Conservation (phyloP, 345 rosid genomes). For the Arabis alpina region DNA sequence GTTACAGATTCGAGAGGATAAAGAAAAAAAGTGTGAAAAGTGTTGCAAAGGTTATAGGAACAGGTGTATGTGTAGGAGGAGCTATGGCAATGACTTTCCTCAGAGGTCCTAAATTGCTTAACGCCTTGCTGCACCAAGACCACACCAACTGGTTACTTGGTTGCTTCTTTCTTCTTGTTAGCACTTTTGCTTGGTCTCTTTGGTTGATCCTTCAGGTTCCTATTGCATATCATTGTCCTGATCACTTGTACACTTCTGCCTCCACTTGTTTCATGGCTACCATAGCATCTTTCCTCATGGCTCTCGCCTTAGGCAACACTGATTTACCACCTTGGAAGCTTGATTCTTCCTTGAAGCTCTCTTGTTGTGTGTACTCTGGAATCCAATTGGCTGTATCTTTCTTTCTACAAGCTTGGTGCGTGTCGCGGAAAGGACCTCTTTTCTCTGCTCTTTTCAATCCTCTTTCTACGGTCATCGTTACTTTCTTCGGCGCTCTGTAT, state of each 20-base stretch:
- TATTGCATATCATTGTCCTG: constrained; percentile 50
- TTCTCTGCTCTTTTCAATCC: constrained; percentile 51
- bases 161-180: constrained; percentile 50
- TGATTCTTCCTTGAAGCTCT: constrained; percentile 48
- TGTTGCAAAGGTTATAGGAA: constrained; percentile 67
- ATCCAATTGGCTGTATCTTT: constrained; percentile 49
- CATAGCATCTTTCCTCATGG: constrained; percentile 47
- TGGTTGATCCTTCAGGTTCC: constrained; percentile 75
- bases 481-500: constrained; percentile 56
- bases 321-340: constrained; percentile 44
- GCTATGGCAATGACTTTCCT: constrained; percentile 67
- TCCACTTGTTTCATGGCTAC: constrained; percentile 63
- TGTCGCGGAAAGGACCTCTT: constrained; percentile 62
- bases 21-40: constrained; percentile 58
- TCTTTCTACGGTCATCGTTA: constrained; percentile 51
- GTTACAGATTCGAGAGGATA: constrained; percentile 61
- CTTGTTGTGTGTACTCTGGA: constrained; percentile 52
- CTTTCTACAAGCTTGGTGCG: constrained; percentile 74
- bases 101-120: constrained; percentile 45
- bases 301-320: constrained; percentile 41
- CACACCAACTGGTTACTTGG: constrained; percentile 56
- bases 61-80: constrained; percentile 67
- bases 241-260: constrained; percentile 56
- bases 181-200: constrained; percentile 59
- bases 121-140: constrained; percentile 41